Evolutionary conservation across 2,329 filamentous ascomycete species (phyloP).

Genomic region (Ilyonectria mors-panacis): DNA sequence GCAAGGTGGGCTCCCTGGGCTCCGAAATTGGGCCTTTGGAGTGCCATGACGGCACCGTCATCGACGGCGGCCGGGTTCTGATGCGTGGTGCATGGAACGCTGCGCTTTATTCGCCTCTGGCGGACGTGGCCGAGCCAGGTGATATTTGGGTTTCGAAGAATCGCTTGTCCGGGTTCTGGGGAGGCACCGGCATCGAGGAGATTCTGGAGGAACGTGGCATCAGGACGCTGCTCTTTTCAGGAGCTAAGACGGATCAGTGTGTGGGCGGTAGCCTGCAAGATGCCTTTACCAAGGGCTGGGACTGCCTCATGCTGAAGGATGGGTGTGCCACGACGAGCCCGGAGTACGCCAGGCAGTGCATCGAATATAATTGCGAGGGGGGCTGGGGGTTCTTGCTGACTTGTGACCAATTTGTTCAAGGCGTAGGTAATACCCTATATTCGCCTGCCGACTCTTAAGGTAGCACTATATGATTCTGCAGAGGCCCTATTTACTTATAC

Average conservation of each 20-base stretch:
- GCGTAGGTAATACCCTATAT: too few relatives aligned
- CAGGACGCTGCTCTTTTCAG: constrained; percentile 68
- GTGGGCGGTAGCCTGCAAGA: constrained; percentile 25
- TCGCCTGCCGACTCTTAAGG: too few relatives aligned
- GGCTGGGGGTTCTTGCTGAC: constrained; percentile 12
- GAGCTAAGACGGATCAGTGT: constrained; percentile 70
- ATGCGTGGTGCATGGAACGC: constrained; percentile 71
- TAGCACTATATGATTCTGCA: too few relatives aligned
- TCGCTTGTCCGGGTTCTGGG: background rate
- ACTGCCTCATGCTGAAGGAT: constrained; percentile 22
- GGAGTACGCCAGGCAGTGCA: constrained; percentile 9
- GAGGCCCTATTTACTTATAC: too few relatives aligned
- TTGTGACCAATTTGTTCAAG: background rate
- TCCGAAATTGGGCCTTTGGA: constrained; percentile 60
- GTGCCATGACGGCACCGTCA: constrained; percentile 17
- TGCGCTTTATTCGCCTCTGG: constrained; percentile 59
- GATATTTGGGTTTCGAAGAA: constrained; percentile 54
- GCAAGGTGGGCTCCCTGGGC: constrained; percentile 47
- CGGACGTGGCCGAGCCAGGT: background rate
- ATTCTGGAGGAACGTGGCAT: constrained; percentile 54
- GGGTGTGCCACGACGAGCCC: constrained; percentile 20
- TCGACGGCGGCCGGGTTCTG: constrained; percentile 57
- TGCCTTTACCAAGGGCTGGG: constrained; percentile 18
- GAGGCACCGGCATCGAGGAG: background rate
- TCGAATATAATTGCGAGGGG: constrained; percentile 16